A percentile compares a stretch with the other conserved stretches of the same genome.
These are phyloP conservation scores for Populus deltoides DNA, from an alignment of 345 rosid genomes.

Conservation along the genomic window DNA sequence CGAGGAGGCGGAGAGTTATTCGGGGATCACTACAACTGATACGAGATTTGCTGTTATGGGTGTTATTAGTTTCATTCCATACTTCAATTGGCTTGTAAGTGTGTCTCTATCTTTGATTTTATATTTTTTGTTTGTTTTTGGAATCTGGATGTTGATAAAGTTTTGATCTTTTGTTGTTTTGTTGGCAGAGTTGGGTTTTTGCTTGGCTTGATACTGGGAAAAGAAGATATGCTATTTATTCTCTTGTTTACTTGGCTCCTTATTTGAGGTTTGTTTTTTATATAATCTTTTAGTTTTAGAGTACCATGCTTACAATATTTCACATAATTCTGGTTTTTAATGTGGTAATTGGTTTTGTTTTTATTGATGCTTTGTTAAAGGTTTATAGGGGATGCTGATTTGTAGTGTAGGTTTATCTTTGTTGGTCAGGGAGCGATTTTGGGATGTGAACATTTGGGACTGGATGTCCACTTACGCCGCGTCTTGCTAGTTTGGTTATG, in stretches of 20 bases:
- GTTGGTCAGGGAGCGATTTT: neutral
- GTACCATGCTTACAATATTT: neutral
- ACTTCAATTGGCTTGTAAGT: conserved; percentile 93
- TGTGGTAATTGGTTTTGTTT: neutral
- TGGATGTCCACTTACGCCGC: neutral
- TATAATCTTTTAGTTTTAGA: neutral
- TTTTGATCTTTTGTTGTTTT: neutral
- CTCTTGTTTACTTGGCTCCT: conserved; percentile 78
- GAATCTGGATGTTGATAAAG: neutral
- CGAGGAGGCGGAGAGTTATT: conserved; percentile 40
- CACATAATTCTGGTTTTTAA: neutral
- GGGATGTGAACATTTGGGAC: neutral
- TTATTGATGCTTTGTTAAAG: no score
- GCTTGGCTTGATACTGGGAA: conserved; percentile 96
- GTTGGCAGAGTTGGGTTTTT: conserved; percentile 85
- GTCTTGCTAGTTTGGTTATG: neutral
- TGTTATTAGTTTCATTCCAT: conserved; percentile 85
- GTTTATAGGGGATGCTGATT: neutral
- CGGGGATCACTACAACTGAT: conserved; percentile 59
- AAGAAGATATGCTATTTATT: conserved; percentile 69
- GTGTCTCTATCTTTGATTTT: neutral
- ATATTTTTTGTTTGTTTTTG: neutral
- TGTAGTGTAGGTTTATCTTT: neutral
- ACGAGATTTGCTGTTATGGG: conserved; percentile 86
- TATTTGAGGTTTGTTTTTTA: conserved; percentile 56